Evolutionary conservation across 352 stramenopile species (phyloP).

Genomic region (Pythium brachiatum): DNA sequence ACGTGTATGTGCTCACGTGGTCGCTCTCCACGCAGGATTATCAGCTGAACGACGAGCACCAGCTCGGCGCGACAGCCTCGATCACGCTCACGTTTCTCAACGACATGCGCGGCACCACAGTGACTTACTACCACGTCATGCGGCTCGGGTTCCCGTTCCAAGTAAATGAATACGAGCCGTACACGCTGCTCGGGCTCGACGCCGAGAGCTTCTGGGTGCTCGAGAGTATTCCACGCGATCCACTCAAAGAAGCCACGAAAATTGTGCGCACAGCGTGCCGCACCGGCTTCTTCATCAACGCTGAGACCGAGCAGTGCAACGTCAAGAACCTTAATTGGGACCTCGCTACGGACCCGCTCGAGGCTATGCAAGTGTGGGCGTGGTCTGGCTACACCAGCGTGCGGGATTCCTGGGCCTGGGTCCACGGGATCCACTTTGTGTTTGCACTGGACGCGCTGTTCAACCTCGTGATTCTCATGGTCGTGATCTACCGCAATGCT

Average conservation of each 20-base stretch:
- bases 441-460: slow-evolving; percentile 24
- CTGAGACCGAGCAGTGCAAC: slow-evolving; percentile 15
- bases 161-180: slow-evolving; percentile 8
- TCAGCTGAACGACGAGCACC: slow-evolving; percentile 3
- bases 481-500: slow-evolving; percentile 30
- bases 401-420: slow-evolving; percentile 47
- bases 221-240: slow-evolving; percentile 8
- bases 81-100: slow-evolving; percentile 22
- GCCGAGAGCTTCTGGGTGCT: slow-evolving; percentile 18
- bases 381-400: slow-evolving; percentile 30
- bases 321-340: slow-evolving; percentile 15
- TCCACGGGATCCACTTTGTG: slow-evolving; percentile 40
- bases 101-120: slow-evolving; percentile 6
- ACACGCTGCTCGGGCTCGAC: slow-evolving; percentile 1
- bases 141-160: slow-evolving; percentile 21
- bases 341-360: background rate
- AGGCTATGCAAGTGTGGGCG: background rate
- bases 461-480: slow-evolving; percentile 9
- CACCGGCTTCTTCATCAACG: slow-evolving; percentile 14
- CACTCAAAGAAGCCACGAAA: background rate
- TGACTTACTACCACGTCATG: slow-evolving; percentile 17
- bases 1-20: slow-evolving; percentile 22
- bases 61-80: slow-evolving; percentile 8
- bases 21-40: slow-evolving; percentile 25
- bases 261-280: background rate